These are phyloP conservation scores for Moringa oleifera DNA, from an alignment of 345 rosid species.

Conservation along the genomic window DNA sequence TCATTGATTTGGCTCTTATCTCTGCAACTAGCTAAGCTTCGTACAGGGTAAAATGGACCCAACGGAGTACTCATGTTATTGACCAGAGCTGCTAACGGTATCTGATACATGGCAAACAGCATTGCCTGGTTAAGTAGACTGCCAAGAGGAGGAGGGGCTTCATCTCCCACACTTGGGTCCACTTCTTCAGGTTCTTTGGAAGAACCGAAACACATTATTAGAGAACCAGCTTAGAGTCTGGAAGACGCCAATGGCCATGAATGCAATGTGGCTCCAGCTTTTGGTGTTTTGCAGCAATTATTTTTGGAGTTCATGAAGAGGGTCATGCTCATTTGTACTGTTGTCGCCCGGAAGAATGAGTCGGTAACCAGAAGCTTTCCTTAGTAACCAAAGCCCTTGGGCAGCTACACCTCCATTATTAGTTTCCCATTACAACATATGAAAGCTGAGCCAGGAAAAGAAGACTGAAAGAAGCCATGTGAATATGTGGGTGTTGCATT, in stretches of 20 bases:
- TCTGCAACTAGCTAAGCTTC: too few relatives aligned
- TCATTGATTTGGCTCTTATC: too few relatives aligned
- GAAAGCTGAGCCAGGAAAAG: conserved; percentile 1
- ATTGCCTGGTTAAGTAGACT: too few relatives aligned
- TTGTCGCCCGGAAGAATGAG: too few relatives aligned
- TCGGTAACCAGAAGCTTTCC: conserved; percentile 1
- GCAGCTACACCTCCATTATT: conserved; percentile 14
- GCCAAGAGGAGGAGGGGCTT: too few relatives aligned
- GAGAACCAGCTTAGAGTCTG: background rate
- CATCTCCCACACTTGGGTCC: background rate
- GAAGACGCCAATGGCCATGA: background rate
- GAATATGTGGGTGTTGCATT: conserved; percentile 8
- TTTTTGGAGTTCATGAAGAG: too few relatives aligned
- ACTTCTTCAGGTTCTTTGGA: background rate
- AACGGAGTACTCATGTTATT: too few relatives aligned
- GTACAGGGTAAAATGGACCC: too few relatives aligned
- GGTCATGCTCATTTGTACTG: too few relatives aligned
- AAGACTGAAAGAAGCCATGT: background rate
- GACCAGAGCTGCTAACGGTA: too few relatives aligned
- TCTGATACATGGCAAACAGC: too few relatives aligned
- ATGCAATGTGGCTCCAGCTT: background rate
- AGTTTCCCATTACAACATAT: conserved; percentile 7
- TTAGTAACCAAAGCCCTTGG: conserved; percentile 14
- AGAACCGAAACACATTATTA: background rate
- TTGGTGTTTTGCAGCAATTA: conserved; percentile 3